These are phyloP conservation scores for Aspergillus saccharolyticus DNA, from an alignment of 495 filamentous ascomycete species.

Conservation along the genomic window DNA sequence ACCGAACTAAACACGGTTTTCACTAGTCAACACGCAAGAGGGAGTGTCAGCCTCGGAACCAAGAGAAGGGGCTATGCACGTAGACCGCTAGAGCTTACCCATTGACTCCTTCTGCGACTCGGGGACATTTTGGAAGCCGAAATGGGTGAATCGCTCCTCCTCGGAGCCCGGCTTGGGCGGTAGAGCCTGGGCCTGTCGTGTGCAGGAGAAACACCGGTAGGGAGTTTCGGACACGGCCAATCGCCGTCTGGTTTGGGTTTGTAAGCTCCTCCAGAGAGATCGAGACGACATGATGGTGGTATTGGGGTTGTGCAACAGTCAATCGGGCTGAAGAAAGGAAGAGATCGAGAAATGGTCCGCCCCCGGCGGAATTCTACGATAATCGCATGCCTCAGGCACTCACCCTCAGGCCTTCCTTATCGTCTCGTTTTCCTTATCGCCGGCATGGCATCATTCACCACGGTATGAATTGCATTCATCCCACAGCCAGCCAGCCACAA, in stretches of 20 bases:
- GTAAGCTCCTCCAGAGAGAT: conserved; percentile 36
- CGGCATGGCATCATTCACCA: no score
- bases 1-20: conserved; percentile 92
- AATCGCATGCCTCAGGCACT: background rate
- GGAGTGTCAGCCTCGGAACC: no score
- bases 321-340: background rate
- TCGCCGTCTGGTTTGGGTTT: conserved; percentile 28
- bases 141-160: conserved; percentile 74
- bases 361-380: background rate
- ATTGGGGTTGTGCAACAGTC: background rate
- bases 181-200: conserved; percentile 37
- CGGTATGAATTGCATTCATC: no score
- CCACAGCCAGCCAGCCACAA: no score
- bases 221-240: conserved; percentile 24
- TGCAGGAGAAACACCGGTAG: conserved; percentile 54
- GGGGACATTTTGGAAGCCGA: conserved; percentile 85
- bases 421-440: no score
- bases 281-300: conserved; percentile 23
- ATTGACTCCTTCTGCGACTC: conserved; percentile 74
- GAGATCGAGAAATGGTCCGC: background rate
- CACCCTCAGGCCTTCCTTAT: background rate
- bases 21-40: conserved; percentile 44
- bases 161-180: conserved; percentile 32
- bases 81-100: conserved; percentile 56
- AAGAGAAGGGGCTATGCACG: no score